phyloP scores from a whole-genome alignment of 257 asterid genomes.

The Avicennia marina region DNA sequence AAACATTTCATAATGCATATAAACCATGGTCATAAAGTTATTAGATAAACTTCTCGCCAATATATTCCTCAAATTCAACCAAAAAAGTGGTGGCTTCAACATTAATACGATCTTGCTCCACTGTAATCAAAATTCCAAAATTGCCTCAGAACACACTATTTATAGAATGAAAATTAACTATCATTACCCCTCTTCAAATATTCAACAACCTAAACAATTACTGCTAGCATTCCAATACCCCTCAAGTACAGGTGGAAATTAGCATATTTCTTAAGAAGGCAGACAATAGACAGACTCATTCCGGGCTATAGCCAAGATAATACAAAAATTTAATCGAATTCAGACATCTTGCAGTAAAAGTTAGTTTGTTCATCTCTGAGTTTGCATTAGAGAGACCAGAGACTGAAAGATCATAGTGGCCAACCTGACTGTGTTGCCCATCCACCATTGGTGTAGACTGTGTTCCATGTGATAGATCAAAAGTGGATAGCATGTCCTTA shows the following conservation, averaged over 20 bases:
- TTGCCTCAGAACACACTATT: background rate
- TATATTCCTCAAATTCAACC: background rate
- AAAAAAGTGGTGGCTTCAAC: background rate
- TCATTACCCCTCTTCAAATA: background rate
- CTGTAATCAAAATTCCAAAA: background rate
- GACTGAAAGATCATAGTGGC: slow-evolving; percentile 2
- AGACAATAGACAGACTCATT: too few relatives aligned
- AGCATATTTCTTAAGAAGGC: too few relatives aligned
- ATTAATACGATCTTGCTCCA: too few relatives aligned
- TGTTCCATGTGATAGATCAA: slow-evolving; percentile 55
- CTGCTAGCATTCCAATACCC: too few relatives aligned
- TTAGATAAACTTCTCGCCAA: too few relatives aligned
- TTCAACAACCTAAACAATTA: too few relatives aligned
- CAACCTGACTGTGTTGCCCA: slow-evolving; percentile 69
- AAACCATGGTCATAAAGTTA: too few relatives aligned
- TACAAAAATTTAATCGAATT: too few relatives aligned
- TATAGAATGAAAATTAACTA: background rate
- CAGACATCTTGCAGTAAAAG: background rate
- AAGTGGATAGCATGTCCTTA: slow-evolving; percentile 62
- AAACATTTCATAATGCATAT: too few relatives aligned
- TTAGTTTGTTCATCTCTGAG: background rate
- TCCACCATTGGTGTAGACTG: slow-evolving; percentile 50
- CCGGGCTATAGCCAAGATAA: too few relatives aligned
- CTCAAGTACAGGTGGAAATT: too few relatives aligned
- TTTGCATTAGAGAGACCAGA: background rate